Evolutionary conservation across 2,329 filamentous ascomycete species (phyloP), one percentile per base, ranked within the genome.

Genomic region (Kalmusia sp.): DNA sequence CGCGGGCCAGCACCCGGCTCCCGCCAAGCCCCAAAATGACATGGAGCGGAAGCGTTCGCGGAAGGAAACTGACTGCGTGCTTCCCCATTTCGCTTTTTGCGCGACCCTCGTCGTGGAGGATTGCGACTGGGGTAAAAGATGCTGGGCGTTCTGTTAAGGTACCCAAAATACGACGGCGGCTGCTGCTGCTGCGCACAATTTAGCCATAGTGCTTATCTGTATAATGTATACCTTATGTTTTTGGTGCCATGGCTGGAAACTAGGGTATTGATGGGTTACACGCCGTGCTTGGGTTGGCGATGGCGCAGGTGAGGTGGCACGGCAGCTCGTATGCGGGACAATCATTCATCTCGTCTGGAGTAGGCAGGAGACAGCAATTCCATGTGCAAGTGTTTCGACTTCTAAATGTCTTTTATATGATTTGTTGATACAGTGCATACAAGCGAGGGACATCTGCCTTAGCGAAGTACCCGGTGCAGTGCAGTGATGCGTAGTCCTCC

Each of bases 191-290:
- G 35, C n/a, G 43, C 43, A 46, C 43, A 17, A 35, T 46, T 46
- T 46, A 46, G 17, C 43, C 43, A 34, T 24, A 46, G 30, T 35
- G 28, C 27, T 31, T 33, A 44, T 44, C 19, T 43, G 39, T n/a
- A 31, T 17, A 28, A 30, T 9, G 39, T 30, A 43, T 21, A 30
- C 9, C 3, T 12, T 27, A 15, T 25, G 19, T 17, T 44, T n/a
- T 22, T 15, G 24, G 15, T 21, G 17, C 8, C 27, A 33, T 33
- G 40, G 28, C 40, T 44, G 17, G 17, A 3, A 33, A 17, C n/a
- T n/a, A n/a, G n/a, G n/a, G n/a, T n/a, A n/a, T 12, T 4, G 27
- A n/a, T 19, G 27, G 24, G 40, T 22, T 33, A 19, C 40, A 44
- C 5, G 28, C 24, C n/a, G n/a, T n/a, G n/a, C n/a, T n/a, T n/a